Evolutionary conservation across 2,329 filamentous ascomycete genomes (phyloP), one percentile per base, ranked within the genome.

Genomic region (Bipolaris victoriae): DNA sequence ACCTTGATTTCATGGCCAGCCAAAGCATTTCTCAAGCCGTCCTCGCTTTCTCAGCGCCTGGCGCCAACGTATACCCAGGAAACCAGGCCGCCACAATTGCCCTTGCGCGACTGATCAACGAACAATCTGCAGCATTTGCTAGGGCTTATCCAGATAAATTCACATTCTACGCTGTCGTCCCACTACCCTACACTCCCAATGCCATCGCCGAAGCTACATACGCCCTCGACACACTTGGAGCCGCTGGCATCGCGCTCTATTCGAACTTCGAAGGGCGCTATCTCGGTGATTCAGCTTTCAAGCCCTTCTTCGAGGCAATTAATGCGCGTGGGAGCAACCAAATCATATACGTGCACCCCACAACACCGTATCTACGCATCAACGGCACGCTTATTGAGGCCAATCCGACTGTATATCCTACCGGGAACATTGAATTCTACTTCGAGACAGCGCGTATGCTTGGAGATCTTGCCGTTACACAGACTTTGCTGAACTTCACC

Each of bases 391-490:
- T 57, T 0, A 5, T 56, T 2, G 22, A 52, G 18, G 55, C 52
- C 7, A 58, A 61, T 13, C 55, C 49, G 9, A 59, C 56, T 3
- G 36, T 39, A 0, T 54, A 58, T 20, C 31, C 44, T 0, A 49
- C 31, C 1, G 59, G 59, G 15, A 61, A 52, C 3, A 54, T 62
- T 0, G 59, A 62, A 16, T 62, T 62, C 29, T 57, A 56, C 35
- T 62, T 59, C 31, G 57, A 62, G 16, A 62, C 59, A 3, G 59
- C 59, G n/a, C 52, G 52, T 7, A 51, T 51, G 5, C 35, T 62
- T n/a, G 26, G 37, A n/a, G 49, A 54, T 9, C 53, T 60, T 7
- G 36, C 49, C n/a, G 35, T 60, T 13, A 52, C 52, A 18, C 52
- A 45, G 7, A 59, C 56, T 0, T 20, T 54, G 1, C 37, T 56